These are phyloP conservation scores for Talinum fruticosum DNA, from an alignment of 148 eudicot genomes.

Conservation along the genomic window DNA sequence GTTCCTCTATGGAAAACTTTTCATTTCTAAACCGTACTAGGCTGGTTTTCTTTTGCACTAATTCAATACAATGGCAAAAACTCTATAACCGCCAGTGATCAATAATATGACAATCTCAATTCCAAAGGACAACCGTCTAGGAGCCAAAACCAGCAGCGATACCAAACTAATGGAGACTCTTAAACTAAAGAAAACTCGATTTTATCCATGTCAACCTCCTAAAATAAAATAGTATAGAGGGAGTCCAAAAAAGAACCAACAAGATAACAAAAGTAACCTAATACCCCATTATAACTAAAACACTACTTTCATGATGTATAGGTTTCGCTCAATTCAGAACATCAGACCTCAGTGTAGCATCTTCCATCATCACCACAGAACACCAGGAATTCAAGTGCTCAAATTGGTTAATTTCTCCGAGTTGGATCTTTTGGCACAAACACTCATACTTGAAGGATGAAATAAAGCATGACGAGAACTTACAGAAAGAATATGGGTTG, in stretches of 20 bases:
- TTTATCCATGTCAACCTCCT: neutral
- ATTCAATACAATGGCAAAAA: neutral
- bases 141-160: no score
- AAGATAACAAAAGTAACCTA: neutral
- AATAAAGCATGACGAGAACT: constrained; percentile 16
- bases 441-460: neutral
- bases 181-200: no score
- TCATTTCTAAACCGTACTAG: neutral
- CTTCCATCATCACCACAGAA: neutral
- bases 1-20: neutral
- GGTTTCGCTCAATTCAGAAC: neutral
- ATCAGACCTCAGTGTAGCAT: neutral
- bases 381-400: neutral
- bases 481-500: constrained; percentile 84
- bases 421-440: neutral
- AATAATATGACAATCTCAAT: neutral
- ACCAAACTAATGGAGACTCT: no score
- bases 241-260: neutral
- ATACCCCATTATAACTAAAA: neutral
- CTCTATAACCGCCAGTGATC: neutral
- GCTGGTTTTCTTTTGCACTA: neutral
- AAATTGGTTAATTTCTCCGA: neutral
- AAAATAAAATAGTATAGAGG: neutral
- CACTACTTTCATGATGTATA: neutral
- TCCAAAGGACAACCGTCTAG: neutral